A percentile compares a stretch with the other conserved stretches of the same genome.
Conservation (phyloP, 2,329 filamentous ascomycete genomes). For the Arthrobotrys entomopaga region DNA sequence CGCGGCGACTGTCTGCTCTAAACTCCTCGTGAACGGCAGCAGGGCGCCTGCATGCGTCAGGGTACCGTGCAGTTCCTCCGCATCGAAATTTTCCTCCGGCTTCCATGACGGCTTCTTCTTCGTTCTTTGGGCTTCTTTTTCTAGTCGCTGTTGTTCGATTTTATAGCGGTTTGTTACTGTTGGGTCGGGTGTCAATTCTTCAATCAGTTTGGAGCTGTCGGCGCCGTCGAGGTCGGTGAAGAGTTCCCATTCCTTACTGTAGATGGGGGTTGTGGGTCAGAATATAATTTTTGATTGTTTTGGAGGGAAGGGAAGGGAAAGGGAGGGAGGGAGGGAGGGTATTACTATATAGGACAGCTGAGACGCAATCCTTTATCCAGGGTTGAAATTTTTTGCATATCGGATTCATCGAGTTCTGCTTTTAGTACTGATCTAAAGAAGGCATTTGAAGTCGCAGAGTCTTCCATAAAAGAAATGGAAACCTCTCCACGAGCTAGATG, state of each 20-base stretch:
- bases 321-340: background rate
- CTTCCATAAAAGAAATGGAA: conserved; percentile 4
- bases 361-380: conserved; percentile 16
- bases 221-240: conserved; percentile 31
- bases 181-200: background rate
- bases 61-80: background rate
- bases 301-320: too few species aligned
- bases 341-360: conserved; percentile 8
- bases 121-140: background rate
- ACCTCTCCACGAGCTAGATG: conserved; percentile 19
- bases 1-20: background rate
- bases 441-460: background rate
- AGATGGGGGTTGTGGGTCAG: background rate
- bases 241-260: conserved; percentile 27
- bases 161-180: background rate
- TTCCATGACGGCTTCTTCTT: background rate
- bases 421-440: background rate
- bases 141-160: background rate
- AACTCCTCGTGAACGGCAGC: background rate
- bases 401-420: conserved; percentile 15
- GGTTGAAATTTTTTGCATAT: conserved; percentile 18
- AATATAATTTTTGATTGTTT: background rate
- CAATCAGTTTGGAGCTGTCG: background rate
- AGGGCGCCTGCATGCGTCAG: background rate
- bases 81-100: background rate